These are phyloP conservation scores for Melanopsichium pennsylvanicum DNA, from an alignment of 1,284 basidiomycete species.

Conservation along the genomic window DNA sequence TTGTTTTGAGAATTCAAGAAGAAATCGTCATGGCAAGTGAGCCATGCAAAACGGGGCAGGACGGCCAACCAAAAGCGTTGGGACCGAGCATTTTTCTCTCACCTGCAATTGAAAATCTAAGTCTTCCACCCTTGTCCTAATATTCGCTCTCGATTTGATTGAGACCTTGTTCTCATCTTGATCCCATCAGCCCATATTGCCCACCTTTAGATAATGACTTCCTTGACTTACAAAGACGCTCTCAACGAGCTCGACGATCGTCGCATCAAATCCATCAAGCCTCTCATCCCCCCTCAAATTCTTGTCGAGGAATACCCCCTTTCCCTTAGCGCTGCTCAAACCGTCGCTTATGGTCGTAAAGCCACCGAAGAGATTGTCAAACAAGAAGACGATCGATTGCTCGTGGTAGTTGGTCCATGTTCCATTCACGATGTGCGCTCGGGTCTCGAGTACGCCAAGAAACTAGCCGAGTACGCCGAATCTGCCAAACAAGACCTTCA, in stretches of 20 bases:
- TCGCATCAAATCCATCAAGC: constrained; percentile 61
- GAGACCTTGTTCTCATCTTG: no score
- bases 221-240: constrained; percentile 48
- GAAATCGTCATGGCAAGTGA: no score
- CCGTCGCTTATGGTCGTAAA: constrained; percentile 50
- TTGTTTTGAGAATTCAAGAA: no score
- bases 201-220: constrained; percentile 7
- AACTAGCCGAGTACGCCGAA: constrained; percentile 82
- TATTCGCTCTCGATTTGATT: no score
- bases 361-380: constrained; percentile 59
- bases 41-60: no score
- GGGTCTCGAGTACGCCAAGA: constrained; percentile 63
- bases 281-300: constrained; percentile 62
- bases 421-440: constrained; percentile 64
- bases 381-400: constrained; percentile 58
- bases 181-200: no score
- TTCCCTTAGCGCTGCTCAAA: constrained; percentile 49
- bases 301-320: constrained; percentile 63
- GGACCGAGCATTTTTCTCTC: no score
- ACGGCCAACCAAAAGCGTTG: no score
- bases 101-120: no score
- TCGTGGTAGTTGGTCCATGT: constrained; percentile 64
- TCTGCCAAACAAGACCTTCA: constrained; percentile 82
- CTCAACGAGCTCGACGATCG: constrained; percentile 63
- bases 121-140: no score